Conservation (phyloP, 768 basidiomycete species). For the Pseudohyphozyma bogoriensis region DNA sequence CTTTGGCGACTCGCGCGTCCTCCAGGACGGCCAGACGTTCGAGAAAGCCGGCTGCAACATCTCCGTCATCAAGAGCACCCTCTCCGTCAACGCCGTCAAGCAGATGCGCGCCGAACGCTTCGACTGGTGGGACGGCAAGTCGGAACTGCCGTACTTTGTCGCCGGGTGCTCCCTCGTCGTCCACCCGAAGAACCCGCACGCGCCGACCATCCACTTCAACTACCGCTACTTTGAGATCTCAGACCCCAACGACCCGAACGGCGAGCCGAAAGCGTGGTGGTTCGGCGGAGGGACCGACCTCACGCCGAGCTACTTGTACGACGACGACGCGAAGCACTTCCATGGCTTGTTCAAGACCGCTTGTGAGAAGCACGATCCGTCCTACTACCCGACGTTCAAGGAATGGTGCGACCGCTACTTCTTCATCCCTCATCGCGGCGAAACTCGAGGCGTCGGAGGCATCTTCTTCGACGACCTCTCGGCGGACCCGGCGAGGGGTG, state of each 20-base stretch:
- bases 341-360: slow-evolving; percentile 65
- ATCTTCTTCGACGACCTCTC: slow-evolving; percentile 93
- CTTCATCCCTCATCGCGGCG: slow-evolving; percentile 71
- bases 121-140: slow-evolving; percentile 40
- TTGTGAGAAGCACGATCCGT: slow-evolving; percentile 58
- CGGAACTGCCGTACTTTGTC: slow-evolving; percentile 80
- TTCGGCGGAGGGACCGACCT: slow-evolving; percentile 94
- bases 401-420: slow-evolving; percentile 98
- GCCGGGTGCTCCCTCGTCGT: slow-evolving; percentile 86
- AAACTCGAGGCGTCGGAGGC: slow-evolving; percentile 82
- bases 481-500: slow-evolving; percentile 40
- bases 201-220: slow-evolving; percentile 89
- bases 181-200: slow-evolving; percentile 85
- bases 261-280: slow-evolving; percentile 81
- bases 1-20: slow-evolving; percentile 57
- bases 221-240: slow-evolving; percentile 92
- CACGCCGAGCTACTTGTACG: slow-evolving; percentile 84
- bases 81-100: slow-evolving; percentile 79
- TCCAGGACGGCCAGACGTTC: slow-evolving; percentile 52
- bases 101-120: slow-evolving; percentile 84
- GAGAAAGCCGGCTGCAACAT: slow-evolving; percentile 97
- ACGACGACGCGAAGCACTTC: slow-evolving; percentile 78
- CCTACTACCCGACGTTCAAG: slow-evolving; percentile 71
- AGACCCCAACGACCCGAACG: slow-evolving; percentile 38
- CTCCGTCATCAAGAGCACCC: slow-evolving; percentile 73